These are phyloP conservation scores for Xylaria digitata DNA, from an alignment of 2,329 filamentous ascomycete genomes.

Conservation along the genomic window DNA sequence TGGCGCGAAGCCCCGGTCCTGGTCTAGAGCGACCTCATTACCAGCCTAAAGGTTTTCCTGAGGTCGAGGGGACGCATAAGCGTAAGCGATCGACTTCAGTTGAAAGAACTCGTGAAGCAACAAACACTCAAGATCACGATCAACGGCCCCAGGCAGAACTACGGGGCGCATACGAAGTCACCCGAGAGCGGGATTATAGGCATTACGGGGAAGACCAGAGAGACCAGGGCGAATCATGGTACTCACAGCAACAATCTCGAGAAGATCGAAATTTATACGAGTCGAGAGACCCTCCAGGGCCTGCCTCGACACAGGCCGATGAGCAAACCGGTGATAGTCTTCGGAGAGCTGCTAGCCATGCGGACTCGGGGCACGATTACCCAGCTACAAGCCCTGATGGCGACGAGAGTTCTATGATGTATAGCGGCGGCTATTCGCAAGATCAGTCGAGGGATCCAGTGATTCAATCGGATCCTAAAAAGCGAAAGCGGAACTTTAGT, in stretches of 20 bases:
- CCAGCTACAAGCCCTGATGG: conserved; percentile 65
- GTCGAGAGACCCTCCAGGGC: conserved; percentile 58
- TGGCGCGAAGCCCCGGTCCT: conserved; percentile 57
- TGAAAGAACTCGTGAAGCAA: conserved; percentile 58
- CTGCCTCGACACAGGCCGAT: conserved; percentile 60
- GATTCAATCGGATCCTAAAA: conserved; percentile 72
- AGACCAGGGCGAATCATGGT: conserved; percentile 63
- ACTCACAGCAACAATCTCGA: conserved; percentile 56
- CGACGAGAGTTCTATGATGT: conserved; percentile 61
- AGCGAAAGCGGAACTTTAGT: conserved; percentile 85
- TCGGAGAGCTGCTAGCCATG: conserved; percentile 58
- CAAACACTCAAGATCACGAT: conserved; percentile 48
- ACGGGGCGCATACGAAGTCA: conserved; percentile 57
- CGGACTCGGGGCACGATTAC: conserved; percentile 61
- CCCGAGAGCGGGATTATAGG: conserved; percentile 58
- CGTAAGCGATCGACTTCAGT: conserved; percentile 76
- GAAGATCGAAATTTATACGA: conserved; percentile 62
- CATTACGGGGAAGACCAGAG: conserved; percentile 59
- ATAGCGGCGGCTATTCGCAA: conserved; percentile 57
- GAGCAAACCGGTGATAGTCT: conserved; percentile 61
- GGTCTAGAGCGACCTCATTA: conserved; percentile 57
- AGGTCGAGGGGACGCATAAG: conserved; percentile 66
- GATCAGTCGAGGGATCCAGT: conserved; percentile 60
- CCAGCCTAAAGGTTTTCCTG: conserved; percentile 55
- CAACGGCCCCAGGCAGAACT: conserved; percentile 52